Evolutionary conservation across 208 protist genomes (phyloP), one percentile per base, ranked within the genome.

Genomic region (Trypanosoma avium): DNA sequence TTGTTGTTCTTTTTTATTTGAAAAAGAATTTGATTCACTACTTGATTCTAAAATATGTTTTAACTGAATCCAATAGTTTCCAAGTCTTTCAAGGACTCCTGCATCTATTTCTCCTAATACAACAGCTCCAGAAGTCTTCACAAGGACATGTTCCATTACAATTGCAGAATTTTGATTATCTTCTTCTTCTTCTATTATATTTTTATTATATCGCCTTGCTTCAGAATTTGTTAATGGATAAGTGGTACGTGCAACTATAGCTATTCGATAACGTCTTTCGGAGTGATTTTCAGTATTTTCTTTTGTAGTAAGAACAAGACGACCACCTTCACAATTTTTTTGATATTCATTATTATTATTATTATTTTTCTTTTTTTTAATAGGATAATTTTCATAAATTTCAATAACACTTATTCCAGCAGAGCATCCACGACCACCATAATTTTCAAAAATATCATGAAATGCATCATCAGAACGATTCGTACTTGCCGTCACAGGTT

Each of bases 361-460:
- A 6, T 29, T 19, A 32, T 10, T 22, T 22, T 48, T 30, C 13
- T 43, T 15, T 15, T 29, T 19, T 0, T 27, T 57, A 2, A 40
- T n/a, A 15, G 50, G 30, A n/a, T 54, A 42, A 8, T 32, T 12
- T 45, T 73, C 67, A 53, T 73, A 73, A 17, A 67, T 42, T 33
- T 73, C 60, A 48, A 73, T 29, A 30, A 53, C 35, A 35, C 57
- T 47, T 35, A 73, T 73, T 13, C 67, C 67, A 40, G 40, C 45
- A 35, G 67, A 73, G 19, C 58, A 66, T 10, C 67, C 48, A 38
- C 67, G 58, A 21, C 59, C 67, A 29, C 58, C 35, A 33, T 73
- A 26, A 33, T 67, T 73, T 50, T 62, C 40, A 67, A 73, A 73
- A 43, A 73, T 60, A 49, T 67, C 67, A 49, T 73, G 53, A 61